Conservation (phyloP, 2,329 filamentous ascomycete species). For the Aureobasidium sp. region DNA sequence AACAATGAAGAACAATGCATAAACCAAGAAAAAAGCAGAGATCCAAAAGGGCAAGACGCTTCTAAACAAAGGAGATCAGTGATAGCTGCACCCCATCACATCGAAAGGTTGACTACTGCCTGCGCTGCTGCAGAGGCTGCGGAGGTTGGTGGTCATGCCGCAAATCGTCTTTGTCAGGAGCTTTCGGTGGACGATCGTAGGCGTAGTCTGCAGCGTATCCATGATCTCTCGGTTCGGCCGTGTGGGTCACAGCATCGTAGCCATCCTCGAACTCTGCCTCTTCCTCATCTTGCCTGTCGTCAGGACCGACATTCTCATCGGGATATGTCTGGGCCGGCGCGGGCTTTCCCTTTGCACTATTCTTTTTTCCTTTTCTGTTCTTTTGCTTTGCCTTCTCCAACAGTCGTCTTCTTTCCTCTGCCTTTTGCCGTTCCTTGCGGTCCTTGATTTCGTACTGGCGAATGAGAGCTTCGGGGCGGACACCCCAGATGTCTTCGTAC, state of each 20-base stretch:
- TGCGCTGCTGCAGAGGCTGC: not conserved
- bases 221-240: not conserved
- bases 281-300: not conserved
- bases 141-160: not conserved
- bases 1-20: not conserved
- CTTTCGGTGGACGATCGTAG: not conserved
- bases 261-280: slow-evolving; percentile 18
- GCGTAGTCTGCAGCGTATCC: not conserved
- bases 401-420: slow-evolving; percentile 77
- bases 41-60: slow-evolving; percentile 11
- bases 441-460: slow-evolving; percentile 93
- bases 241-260: slow-evolving; percentile 17
- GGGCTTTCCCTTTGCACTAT: slow-evolving; percentile 13
- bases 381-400: slow-evolving; percentile 94
- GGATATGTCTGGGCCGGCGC: slow-evolving; percentile 11
- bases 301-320: slow-evolving; percentile 9
- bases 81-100: slow-evolving; percentile 4
- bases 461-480: slow-evolving; percentile 74
- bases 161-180: slow-evolving; percentile 4
- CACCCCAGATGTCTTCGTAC: slow-evolving; percentile 92
- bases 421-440: slow-evolving; percentile 70
- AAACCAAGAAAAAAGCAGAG: not conserved
- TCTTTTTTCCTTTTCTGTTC: slow-evolving; percentile 79
- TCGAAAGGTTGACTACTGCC: not conserved
- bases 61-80: slow-evolving; percentile 10